Evolutionary conservation across 1,284 basidiomycete species (phyloP).

Genomic region (Cutaneotrichosporon cutaneum): DNA sequence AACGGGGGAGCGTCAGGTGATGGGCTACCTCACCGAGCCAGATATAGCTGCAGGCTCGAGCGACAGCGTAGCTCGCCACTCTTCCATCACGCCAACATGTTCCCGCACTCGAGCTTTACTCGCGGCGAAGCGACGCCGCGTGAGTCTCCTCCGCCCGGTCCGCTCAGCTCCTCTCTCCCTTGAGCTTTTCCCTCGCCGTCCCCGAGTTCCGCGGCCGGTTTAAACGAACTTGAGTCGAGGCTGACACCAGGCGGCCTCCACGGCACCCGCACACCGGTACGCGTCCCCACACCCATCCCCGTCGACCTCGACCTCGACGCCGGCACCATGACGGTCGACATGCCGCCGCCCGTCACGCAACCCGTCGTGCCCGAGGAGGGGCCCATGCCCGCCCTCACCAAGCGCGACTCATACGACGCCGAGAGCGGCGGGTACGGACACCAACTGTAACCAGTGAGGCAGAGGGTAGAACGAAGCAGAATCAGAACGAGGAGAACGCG

Average conservation of each 20-base stretch:
- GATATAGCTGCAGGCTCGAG: neutral
- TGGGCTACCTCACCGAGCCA: neutral
- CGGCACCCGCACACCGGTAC: neutral
- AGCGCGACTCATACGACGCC: neutral
- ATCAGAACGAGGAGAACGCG: too few relatives aligned
- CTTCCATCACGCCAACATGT: neutral
- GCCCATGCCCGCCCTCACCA: neutral
- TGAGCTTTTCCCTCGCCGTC: too few relatives aligned
- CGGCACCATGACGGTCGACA: too few relatives aligned
- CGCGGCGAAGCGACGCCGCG: neutral
- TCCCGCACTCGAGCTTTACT: constrained; percentile 1
- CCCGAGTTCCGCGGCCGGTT: too few relatives aligned
- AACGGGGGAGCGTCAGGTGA: too few relatives aligned
- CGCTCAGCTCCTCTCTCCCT: too few relatives aligned
- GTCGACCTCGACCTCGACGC: neutral
- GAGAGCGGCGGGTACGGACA: neutral
- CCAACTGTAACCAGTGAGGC: neutral
- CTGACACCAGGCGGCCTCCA: neutral
- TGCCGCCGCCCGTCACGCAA: neutral
- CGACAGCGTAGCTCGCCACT: neutral
- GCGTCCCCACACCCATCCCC: neutral
- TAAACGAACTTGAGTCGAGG: too few relatives aligned
- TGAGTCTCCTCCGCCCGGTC: neutral
- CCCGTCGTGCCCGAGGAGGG: too few relatives aligned
- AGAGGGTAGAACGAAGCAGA: too few relatives aligned